phyloP scores from a whole-genome alignment of 1,284 basidiomycete species.

The Singerocomus inundabilis region DNA sequence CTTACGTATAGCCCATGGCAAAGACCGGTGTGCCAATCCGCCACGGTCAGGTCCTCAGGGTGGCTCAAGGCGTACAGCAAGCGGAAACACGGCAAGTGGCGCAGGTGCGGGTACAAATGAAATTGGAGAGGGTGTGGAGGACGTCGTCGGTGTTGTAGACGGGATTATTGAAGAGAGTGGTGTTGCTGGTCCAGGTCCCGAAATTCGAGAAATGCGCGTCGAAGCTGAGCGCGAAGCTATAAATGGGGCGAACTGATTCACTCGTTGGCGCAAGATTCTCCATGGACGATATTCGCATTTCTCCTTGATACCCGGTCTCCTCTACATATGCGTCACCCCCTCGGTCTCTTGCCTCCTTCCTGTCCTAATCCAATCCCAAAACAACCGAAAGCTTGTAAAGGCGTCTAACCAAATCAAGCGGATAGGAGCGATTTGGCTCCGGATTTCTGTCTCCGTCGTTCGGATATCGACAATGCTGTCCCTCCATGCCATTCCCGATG shows the following conservation, averaged over 20 bases:
- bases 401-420: conserved; percentile 36
- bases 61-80: conserved; percentile 43
- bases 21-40: conserved; percentile 91
- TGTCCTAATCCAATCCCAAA: conserved; percentile 20
- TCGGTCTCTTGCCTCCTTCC: conserved; percentile 14
- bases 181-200: conserved; percentile 21
- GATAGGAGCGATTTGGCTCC: conserved; percentile 43
- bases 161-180: conserved; percentile 26
- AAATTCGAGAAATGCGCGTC: conserved; percentile 28
- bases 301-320: conserved; percentile 30
- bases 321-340: conserved; percentile 27
- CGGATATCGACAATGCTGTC: conserved; percentile 1
- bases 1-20: conserved; percentile 87
- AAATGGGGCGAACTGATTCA: conserved; percentile 23
- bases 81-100: conserved; percentile 37
- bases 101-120: conserved; percentile 17
- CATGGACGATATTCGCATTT: conserved; percentile 30
- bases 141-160: conserved; percentile 18
- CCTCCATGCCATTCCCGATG: conserved; percentile 2
- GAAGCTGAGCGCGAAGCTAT: conserved; percentile 26
- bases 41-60: conserved; percentile 80
- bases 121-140: conserved; percentile 20
- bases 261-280: conserved; percentile 10
- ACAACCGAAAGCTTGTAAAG: conserved; percentile 31
- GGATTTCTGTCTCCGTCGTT: conserved; percentile 29